These are phyloP conservation scores for Vanilla planifolia DNA, from an alignment of 106 monocot species.

Conservation along the genomic window DNA sequence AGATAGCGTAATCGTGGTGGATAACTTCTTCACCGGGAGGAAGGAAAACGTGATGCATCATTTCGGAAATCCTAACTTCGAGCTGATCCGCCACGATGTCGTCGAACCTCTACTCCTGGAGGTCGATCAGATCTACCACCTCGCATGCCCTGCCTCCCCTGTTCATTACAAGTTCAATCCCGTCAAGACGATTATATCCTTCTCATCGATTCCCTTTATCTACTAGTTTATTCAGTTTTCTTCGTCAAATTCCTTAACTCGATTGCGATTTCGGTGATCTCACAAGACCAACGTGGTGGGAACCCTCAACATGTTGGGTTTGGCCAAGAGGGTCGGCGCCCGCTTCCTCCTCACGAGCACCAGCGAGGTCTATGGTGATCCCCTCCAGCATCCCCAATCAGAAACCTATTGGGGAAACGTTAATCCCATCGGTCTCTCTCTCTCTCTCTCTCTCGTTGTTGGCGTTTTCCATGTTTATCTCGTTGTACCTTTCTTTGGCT, in stretches of 20 bases:
- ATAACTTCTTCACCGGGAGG: conserved; percentile 91
- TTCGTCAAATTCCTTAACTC: conserved; percentile 11
- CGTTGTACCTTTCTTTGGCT: neutral
- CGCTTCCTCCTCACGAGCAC: conserved; percentile 91
- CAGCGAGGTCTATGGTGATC: conserved; percentile 95
- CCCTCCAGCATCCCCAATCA: conserved; percentile 81
- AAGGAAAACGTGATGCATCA: conserved; percentile 92
- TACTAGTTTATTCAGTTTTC: neutral
- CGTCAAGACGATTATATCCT: conserved; percentile 97
- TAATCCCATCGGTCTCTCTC: conserved; percentile 78
- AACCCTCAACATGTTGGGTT: conserved; percentile 87
- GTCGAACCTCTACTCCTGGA: conserved; percentile 84
- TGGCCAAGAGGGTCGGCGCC: conserved; percentile 83
- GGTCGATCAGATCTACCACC: conserved; percentile 96
- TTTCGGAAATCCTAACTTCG: conserved; percentile 76
- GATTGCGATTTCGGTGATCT: neutral
- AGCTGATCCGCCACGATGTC: conserved; percentile 87
- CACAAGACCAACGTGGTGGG: conserved; percentile 98
- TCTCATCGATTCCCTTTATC: conserved; percentile 1
- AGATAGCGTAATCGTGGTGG: conserved; percentile 82
- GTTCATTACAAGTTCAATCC: conserved; percentile 96
- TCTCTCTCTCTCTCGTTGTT: conserved; percentile 1
- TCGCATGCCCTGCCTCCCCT: conserved; percentile 89
- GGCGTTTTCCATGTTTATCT: neutral
- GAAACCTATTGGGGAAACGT: conserved; percentile 99